Evolutionary conservation across 2,329 filamentous ascomycete species (phyloP).

Genomic region (Calonectria pteridis): DNA sequence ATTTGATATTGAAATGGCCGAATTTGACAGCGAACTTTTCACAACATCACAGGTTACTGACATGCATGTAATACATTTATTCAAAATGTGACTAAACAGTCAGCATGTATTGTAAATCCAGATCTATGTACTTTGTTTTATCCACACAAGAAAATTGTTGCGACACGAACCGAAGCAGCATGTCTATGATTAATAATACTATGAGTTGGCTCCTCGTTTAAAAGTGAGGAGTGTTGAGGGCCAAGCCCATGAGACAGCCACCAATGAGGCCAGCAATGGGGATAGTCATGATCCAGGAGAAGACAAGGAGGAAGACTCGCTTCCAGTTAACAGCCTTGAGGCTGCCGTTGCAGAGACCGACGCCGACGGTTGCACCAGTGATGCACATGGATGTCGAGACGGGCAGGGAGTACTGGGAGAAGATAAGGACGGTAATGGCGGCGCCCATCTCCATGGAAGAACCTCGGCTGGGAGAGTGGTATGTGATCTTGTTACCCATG

Average conservation of each 20-base stretch:
- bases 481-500: constrained; percentile 86
- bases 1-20: neutral
- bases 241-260: constrained; percentile 55
- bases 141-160: neutral
- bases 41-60: neutral
- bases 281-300: constrained; percentile 69
- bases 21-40: neutral
- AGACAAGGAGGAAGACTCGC: constrained; percentile 74
- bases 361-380: constrained; percentile 82
- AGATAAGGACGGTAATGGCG: constrained; percentile 80
- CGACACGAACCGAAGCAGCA: neutral
- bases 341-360: constrained; percentile 81
- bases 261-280: constrained; percentile 57
- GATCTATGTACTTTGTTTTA: constrained; percentile 1
- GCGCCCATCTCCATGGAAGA: constrained; percentile 86
- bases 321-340: constrained; percentile 81
- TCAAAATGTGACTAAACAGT: neutral
- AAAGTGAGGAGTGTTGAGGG: constrained; percentile 56
- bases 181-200: constrained; percentile 1
- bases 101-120: neutral
- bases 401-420: constrained; percentile 80
- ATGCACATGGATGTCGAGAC: constrained; percentile 86
- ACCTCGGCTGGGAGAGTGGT: constrained; percentile 69
- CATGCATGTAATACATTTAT: neutral
- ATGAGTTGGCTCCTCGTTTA: constrained; percentile 24